A percentile compares a stretch with the other conserved stretches of the same genome.
phyloP scores from a whole-genome alignment of 1,139 yeast species.

The Taphrina deformans region DNA sequence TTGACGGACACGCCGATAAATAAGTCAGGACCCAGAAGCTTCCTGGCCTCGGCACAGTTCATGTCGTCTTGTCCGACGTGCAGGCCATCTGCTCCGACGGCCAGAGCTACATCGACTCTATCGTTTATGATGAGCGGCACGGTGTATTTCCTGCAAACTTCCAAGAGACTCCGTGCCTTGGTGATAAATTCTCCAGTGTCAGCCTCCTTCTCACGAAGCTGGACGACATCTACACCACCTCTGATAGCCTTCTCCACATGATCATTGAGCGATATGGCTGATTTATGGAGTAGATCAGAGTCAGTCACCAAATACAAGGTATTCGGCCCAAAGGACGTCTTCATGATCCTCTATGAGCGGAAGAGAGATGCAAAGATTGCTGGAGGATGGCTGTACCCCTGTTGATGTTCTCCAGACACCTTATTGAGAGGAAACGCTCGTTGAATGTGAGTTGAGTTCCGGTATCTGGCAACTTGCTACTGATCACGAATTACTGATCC shows the following conservation, averaged over 20 bases:
- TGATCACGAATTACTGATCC: not conserved
- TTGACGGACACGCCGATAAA: slow-evolving; percentile 80
- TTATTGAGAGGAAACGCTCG: too few relatives aligned
- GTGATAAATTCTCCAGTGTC: slow-evolving; percentile 68
- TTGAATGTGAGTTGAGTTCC: too few relatives aligned
- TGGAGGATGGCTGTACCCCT: too few relatives aligned
- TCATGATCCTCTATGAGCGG: not conserved
- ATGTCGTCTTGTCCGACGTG: slow-evolving; percentile 95
- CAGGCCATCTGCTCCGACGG: slow-evolving; percentile 86
- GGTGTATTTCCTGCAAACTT: slow-evolving; percentile 57
- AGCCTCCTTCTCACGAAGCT: slow-evolving; percentile 74
- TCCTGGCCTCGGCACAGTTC: slow-evolving; percentile 57
- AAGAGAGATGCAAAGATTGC: too few relatives aligned
- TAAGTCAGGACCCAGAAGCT: slow-evolving; percentile 67
- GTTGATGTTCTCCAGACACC: too few relatives aligned
- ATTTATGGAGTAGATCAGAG: slow-evolving; percentile 67
- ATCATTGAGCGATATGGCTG: slow-evolving; percentile 54
- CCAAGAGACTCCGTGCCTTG: slow-evolving; percentile 62
- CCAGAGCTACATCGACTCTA: slow-evolving; percentile 84
- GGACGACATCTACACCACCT: slow-evolving; percentile 79
- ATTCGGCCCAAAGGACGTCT: slow-evolving; percentile 41
- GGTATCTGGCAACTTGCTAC: too few relatives aligned
- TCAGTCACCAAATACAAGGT: slow-evolving; percentile 79
- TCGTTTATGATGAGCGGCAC: slow-evolving; percentile 87
- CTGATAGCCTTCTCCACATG: slow-evolving; percentile 59